Conservation (phyloP, 148 eudicot genomes). For the Arbutus unedo region DNA sequence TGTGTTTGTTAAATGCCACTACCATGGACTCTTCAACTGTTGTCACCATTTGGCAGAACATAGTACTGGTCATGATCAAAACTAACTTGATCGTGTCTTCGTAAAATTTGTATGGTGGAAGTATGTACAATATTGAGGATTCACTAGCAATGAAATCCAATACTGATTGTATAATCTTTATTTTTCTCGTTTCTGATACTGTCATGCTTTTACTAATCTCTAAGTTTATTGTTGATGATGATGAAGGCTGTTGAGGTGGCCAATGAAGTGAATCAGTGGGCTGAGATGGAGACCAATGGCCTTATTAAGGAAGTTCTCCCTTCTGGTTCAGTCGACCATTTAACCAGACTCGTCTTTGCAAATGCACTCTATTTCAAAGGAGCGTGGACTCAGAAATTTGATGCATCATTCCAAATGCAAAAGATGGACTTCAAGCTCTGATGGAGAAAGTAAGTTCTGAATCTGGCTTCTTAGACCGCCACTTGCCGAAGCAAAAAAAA, state of each 20-base stretch:
- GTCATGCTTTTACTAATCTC: background rate
- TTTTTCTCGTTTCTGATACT: background rate
- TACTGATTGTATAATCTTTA: background rate
- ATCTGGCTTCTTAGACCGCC: constrained; percentile 53
- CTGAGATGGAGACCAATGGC: constrained; percentile 74
- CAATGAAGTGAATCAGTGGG: constrained; percentile 73
- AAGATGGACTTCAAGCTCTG: constrained; percentile 57
- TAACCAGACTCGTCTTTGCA: constrained; percentile 72
- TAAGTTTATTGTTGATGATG: constrained; percentile 16
- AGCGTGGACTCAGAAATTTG: constrained; percentile 76
- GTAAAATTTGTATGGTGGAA: background rate
- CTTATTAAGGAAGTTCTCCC: constrained; percentile 82
- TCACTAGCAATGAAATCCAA: background rate
- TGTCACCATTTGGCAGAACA: background rate
- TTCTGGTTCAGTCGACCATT: constrained; percentile 54
- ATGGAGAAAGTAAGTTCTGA: constrained; percentile 48
- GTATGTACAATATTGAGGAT: background rate
- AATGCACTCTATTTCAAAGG: constrained; percentile 90
- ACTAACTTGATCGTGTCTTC: background rate
- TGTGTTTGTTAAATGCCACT: too few species aligned
- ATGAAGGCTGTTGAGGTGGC: constrained; percentile 67
- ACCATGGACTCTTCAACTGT: background rate
- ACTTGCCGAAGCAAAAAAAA: constrained; percentile 43
- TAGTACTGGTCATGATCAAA: background rate
- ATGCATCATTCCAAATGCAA: constrained; percentile 67